Base-by-base conservation (phyloP, 352 stramenopile genomes). In the Phytophthora cajani region DNA sequence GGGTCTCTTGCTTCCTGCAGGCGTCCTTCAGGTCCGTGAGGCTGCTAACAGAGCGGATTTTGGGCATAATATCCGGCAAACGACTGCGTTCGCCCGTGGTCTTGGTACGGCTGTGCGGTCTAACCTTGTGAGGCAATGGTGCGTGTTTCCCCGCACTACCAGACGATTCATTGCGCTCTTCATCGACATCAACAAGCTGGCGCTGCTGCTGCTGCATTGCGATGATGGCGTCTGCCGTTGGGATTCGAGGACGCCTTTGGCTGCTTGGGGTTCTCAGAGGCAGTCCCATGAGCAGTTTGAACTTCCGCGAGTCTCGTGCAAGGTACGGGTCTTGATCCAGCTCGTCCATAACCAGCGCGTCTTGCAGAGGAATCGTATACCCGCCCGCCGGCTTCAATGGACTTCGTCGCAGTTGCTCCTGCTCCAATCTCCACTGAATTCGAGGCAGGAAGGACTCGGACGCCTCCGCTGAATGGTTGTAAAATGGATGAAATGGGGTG, bases 401-500 rank as follows among this genome's bases (percentile, higher is more conserved):
- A 42, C 57, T 71, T 62, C 56, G 67, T 50, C 65, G 64, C 59
- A 67, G 71, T 53, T 72, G 60, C 32, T 79, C 69, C 49, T 73
- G 64, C 30, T 71, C 52, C 63, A 78, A 62, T 67, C 75, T 79
- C 32, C 71, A 71, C 11, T 84, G 72, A 46, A 91, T 77, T 19
- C 64, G 70, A 46, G 84, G 83, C 11, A 93, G 54, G 47, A 90
- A 84, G 2, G 78, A 71, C 58, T 91, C 84, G 0, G 71, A 86
- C 12, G 74, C 71, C 11, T 72, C 32, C 23, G 61, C 67, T 1
- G 84, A 88, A 25, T 56, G 57, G 0, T 72, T 51, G 40, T 88
- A 93, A 62, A 82, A 89, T 21, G 86, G 82, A 42, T 80, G 67
- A 46, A 90, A 85, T 25, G 82, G 76, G 10, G 74, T 74, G 60